phyloP scores from a whole-genome alignment of 305 asterid genomes.

The Solanum aculeatissimum region DNA sequence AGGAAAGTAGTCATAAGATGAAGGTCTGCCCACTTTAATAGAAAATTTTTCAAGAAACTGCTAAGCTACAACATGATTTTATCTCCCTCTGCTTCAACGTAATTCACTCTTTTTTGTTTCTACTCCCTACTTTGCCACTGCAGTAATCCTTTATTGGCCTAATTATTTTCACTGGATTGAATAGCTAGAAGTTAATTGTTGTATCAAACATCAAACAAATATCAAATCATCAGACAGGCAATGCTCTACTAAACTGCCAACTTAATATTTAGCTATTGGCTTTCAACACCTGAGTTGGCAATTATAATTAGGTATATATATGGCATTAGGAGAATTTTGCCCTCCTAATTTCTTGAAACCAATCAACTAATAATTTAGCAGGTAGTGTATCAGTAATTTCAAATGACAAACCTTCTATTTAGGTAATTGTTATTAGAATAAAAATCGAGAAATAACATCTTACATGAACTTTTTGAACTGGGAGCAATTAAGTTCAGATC shows the following conservation, averaged over 20 bases:
- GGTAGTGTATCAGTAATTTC: not conserved
- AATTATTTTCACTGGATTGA: not conserved
- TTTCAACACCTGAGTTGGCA: not conserved
- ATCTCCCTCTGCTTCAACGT: not conserved
- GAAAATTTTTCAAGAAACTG: not conserved
- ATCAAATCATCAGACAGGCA: not conserved
- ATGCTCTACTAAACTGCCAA: not conserved
- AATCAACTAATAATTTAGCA: not conserved
- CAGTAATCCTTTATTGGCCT: not conserved
- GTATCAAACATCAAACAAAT: not conserved
- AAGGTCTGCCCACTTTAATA: not conserved
- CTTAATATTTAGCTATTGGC: not conserved
- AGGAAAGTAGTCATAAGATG: not conserved
- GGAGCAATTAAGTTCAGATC: not conserved
- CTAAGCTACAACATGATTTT: not conserved
- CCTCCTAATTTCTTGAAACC: not conserved
- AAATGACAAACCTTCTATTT: not conserved
- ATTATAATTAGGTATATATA: not conserved
- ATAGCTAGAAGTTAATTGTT: not conserved
- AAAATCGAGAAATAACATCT: not conserved
- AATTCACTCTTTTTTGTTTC: not conserved
- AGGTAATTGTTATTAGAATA: not conserved
- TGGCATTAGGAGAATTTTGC: not conserved
- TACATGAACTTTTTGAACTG: not conserved
- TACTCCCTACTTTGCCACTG: not conserved